These are phyloP conservation scores for Sphaerobolus stellatus DNA, from an alignment of 1,284 basidiomycete genomes.

Conservation along the genomic window DNA sequence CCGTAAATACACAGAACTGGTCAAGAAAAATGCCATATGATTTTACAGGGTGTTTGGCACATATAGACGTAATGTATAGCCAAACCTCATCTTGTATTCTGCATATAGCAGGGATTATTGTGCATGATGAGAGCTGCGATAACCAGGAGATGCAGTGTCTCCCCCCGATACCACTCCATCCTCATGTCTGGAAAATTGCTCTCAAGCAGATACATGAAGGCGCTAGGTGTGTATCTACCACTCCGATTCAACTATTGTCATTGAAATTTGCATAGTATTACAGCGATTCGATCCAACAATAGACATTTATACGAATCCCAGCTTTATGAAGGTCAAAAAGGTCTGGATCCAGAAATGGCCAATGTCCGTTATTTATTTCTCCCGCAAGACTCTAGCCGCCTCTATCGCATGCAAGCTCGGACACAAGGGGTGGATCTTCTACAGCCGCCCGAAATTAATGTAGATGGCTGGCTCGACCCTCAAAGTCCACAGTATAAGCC, in stretches of 20 bases:
- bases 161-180: constrained; percentile 31
- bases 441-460: constrained; percentile 20
- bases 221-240: constrained; percentile 17
- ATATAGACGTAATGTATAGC: constrained; percentile 29
- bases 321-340: constrained; percentile 17
- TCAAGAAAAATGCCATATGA: background rate
- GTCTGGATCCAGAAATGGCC: constrained; percentile 6
- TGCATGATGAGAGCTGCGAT: constrained; percentile 27
- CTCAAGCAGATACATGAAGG: constrained; percentile 27
- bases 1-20: background rate
- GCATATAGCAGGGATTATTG: constrained; percentile 23
- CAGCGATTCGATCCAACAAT: constrained; percentile 16
- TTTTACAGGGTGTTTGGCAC: constrained; percentile 30
- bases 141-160: constrained; percentile 17
- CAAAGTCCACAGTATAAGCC: constrained; percentile 21
- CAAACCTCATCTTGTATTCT: background rate
- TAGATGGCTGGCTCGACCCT: constrained; percentile 25
- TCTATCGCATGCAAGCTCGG: constrained; percentile 22
- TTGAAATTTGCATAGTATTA: constrained; percentile 11
- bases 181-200: constrained; percentile 29
- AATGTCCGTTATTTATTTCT: constrained; percentile 19
- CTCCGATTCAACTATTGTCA: background rate
- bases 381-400: constrained; percentile 18
- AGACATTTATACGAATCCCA: constrained; percentile 4
- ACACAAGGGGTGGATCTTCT: constrained; percentile 22